These are phyloP conservation scores for Erysimum cheiranthoides DNA, from an alignment of 345 rosid species.

Conservation along the genomic window DNA sequence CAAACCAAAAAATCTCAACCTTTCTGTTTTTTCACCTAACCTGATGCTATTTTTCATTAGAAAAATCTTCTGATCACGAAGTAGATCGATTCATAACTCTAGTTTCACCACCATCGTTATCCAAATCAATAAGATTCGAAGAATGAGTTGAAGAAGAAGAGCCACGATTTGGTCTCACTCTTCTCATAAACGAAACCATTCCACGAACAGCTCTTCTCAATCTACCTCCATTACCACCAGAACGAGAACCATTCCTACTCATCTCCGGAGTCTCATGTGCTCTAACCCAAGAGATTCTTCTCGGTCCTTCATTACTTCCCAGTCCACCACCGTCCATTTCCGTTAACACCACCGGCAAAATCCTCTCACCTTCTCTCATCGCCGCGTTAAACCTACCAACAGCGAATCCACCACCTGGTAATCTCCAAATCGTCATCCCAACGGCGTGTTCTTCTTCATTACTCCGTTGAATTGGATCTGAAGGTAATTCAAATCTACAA, in stretches of 20 bases:
- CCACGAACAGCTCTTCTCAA: constrained; percentile 66
- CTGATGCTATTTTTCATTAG: constrained; percentile 39
- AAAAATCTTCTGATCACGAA: constrained; percentile 52
- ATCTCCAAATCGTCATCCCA: constrained; percentile 81
- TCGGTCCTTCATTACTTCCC: constrained; percentile 48
- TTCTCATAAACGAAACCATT: constrained; percentile 60
- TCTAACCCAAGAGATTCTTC: constrained; percentile 60
- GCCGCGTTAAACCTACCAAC: constrained; percentile 73
- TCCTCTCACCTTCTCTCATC: constrained; percentile 50
- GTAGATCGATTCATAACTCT: constrained; percentile 51
- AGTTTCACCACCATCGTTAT: constrained; percentile 31
- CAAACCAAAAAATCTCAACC: constrained; percentile 33
- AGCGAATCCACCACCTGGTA: constrained; percentile 87
- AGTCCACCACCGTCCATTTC: constrained; percentile 76
- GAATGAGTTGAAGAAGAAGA: constrained; percentile 30
- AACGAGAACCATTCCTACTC: constrained; percentile 46
- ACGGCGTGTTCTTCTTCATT: constrained; percentile 42
- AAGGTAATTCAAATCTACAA: constrained; percentile 69
- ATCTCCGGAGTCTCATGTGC: constrained; percentile 33
- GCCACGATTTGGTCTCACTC: constrained; percentile 50
- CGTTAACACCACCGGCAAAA: constrained; percentile 62
- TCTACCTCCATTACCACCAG: constrained; percentile 49
- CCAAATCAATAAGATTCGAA: constrained; percentile 26
- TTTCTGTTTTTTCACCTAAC: no score
- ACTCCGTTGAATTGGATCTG: constrained; percentile 41